These are phyloP conservation scores for Metschnikowia bowlesiae DNA, from an alignment of 805 yeast genomes.

Conservation along the genomic window DNA sequence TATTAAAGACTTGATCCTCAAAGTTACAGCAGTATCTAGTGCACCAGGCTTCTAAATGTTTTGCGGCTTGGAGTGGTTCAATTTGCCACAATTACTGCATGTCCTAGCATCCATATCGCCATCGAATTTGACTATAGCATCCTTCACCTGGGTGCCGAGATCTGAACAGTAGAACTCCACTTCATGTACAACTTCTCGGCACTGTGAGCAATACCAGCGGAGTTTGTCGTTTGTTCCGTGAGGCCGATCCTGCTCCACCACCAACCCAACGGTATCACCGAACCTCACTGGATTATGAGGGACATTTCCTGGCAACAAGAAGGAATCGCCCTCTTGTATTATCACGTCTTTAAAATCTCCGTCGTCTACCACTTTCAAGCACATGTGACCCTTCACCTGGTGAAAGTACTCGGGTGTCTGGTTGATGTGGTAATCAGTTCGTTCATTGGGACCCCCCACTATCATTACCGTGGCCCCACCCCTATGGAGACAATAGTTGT, in stretches of 20 bases:
- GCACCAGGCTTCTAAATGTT: neutral
- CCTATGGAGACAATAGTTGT: conserved; percentile 82
- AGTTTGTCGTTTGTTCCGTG: conserved; percentile 62
- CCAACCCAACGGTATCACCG: conserved; percentile 82
- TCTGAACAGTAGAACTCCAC: conserved; percentile 70
- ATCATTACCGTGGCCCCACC: conserved; percentile 95
- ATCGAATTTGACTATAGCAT: conserved; percentile 71
- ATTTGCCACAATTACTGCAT: conserved; percentile 69
- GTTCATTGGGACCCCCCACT: conserved; percentile 92
- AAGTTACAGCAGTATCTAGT: no score
- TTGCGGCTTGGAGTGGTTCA: conserved; percentile 63
- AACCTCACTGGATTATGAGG: conserved; percentile 91
- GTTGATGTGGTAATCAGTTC: conserved; percentile 90
- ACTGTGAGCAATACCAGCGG: conserved; percentile 82
- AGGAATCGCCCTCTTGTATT: conserved; percentile 85
- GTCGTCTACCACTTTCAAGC: conserved; percentile 67
- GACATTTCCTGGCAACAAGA: conserved; percentile 73
- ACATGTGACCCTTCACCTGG: conserved; percentile 83
- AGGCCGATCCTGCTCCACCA: conserved; percentile 90
- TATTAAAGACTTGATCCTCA: no score
- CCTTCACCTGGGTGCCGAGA: conserved; percentile 86
- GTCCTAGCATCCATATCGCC: conserved; percentile 58
- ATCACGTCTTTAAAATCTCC: conserved; percentile 71
- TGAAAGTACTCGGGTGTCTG: conserved; percentile 94
- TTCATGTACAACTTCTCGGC: conserved; percentile 64